Evolutionary conservation across 2,329 filamentous ascomycete species (phyloP).

Genomic region (Didymella glomerata): DNA sequence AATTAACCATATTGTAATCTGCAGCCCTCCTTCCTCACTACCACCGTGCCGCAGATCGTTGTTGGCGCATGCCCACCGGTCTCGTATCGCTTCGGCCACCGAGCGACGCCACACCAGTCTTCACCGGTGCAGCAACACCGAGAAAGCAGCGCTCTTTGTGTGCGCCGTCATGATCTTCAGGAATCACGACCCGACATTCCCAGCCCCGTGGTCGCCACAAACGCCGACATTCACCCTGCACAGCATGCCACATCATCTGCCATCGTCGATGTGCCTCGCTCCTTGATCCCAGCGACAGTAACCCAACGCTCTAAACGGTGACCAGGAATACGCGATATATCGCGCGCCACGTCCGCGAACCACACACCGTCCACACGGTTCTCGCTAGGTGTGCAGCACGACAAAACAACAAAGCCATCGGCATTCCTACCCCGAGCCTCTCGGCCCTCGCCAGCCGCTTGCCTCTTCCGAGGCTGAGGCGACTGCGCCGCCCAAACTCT

Average conservation of each 20-base stretch:
- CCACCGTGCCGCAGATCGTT: neutral
- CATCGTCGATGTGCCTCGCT: neutral
- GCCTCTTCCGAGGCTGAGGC: neutral
- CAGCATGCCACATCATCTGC: neutral
- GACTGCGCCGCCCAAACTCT: neutral
- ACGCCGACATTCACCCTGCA: neutral
- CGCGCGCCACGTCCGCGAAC: neutral
- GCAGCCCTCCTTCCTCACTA: neutral
- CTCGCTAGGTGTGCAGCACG: neutral
- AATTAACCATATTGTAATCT: neutral
- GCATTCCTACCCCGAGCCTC: neutral
- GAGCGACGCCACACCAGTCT: conserved; percentile 1
- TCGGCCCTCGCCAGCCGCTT: neutral
- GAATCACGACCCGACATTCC: neutral
- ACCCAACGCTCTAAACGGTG: neutral
- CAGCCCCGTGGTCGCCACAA: neutral
- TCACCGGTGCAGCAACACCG: neutral
- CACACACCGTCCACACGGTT: neutral
- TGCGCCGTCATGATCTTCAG: neutral
- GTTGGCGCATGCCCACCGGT: conserved; percentile 4
- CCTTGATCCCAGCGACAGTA: conserved; percentile 12
- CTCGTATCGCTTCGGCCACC: conserved; percentile 13
- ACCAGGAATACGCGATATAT: conserved; percentile 3
- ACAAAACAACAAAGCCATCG: neutral
- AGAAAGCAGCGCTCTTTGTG: neutral